phyloP scores from a whole-genome alignment of 257 asterid genomes.

The Salvia splendens region DNA sequence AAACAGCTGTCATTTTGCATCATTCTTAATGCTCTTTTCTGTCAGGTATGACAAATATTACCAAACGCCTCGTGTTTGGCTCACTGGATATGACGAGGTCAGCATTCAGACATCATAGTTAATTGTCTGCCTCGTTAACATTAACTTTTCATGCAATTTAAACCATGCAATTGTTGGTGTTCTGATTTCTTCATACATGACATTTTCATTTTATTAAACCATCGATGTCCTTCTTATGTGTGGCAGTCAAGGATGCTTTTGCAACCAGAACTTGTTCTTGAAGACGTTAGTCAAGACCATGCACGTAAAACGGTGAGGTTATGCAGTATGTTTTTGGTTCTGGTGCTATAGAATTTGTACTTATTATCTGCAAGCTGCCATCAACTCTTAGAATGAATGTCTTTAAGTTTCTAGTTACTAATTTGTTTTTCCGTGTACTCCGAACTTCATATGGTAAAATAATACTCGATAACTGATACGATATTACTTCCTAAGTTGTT shows the following conservation, averaged over 20 bases:
- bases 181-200: constrained; percentile 17
- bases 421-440: not conserved
- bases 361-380: constrained; percentile 15
- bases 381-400: constrained; percentile 1
- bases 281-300: constrained; percentile 99
- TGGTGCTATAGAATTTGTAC: constrained; percentile 4
- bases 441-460: not conserved
- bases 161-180: constrained; percentile 8
- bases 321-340: constrained; percentile 6
- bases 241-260: constrained; percentile 95
- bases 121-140: not conserved
- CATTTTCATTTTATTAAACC: constrained; percentile 3
- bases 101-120: constrained; percentile 19
- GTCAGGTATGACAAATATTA: constrained; percentile 92
- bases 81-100: constrained; percentile 99
- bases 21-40: constrained; percentile 29
- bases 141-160: constrained; percentile 9
- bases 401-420: constrained; percentile 3
- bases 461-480: not conserved
- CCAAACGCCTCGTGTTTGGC: constrained; percentile 99
- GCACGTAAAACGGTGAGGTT: constrained; percentile 93
- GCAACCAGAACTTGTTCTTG: constrained; percentile 89
- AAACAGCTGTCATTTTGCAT: constrained; percentile 15
- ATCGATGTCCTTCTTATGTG: constrained; percentile 21
- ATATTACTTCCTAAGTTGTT: not conserved